Evolutionary conservation across 768 basidiomycete species (phyloP).

Genomic region (Porpolomopsis calyptriformis): DNA sequence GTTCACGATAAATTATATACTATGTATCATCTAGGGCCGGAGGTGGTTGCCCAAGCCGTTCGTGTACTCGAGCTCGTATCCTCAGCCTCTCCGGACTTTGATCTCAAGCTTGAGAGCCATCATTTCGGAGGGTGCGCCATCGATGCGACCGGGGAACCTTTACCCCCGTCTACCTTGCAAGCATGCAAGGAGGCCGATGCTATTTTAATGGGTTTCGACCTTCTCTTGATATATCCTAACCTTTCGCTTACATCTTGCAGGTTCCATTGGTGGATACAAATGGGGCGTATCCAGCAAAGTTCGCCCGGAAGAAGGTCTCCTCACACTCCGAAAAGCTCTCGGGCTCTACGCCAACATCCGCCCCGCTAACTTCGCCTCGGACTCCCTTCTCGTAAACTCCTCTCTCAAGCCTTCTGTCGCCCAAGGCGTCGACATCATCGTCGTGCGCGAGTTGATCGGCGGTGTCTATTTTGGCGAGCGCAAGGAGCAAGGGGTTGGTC

Average conservation of each 20-base stretch:
- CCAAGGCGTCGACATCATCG: constrained; percentile 80
- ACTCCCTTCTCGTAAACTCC: constrained; percentile 75
- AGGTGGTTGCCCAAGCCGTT: constrained; percentile 78
- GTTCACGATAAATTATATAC: constrained; percentile 10
- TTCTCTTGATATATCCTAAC: background rate
- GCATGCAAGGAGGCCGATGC: constrained; percentile 93
- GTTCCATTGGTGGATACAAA: constrained; percentile 97
- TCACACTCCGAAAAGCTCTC: constrained; percentile 79
- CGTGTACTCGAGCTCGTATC: constrained; percentile 71
- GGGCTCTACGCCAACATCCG: constrained; percentile 98
- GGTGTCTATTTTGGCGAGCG: constrained; percentile 93
- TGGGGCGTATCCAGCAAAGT: constrained; percentile 88
- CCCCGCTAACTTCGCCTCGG: constrained; percentile 89
- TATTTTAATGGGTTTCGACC: constrained; percentile 74
- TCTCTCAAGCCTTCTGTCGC: constrained; percentile 84
- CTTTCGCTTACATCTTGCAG: constrained; percentile 28
- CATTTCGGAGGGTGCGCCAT: constrained; percentile 91
- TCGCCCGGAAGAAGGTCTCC: constrained; percentile 86
- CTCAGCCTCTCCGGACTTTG: constrained; percentile 47
- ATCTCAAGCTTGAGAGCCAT: constrained; percentile 64
- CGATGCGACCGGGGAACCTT: constrained; percentile 73
- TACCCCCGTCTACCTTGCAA: constrained; percentile 74
- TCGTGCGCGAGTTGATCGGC: constrained; percentile 92
- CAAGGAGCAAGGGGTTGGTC: constrained; percentile 68
- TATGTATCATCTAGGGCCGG: constrained; percentile 51